Evolutionary conservation across 768 basidiomycete species (phyloP).

Genomic region (Scleroderma citrinum): DNA sequence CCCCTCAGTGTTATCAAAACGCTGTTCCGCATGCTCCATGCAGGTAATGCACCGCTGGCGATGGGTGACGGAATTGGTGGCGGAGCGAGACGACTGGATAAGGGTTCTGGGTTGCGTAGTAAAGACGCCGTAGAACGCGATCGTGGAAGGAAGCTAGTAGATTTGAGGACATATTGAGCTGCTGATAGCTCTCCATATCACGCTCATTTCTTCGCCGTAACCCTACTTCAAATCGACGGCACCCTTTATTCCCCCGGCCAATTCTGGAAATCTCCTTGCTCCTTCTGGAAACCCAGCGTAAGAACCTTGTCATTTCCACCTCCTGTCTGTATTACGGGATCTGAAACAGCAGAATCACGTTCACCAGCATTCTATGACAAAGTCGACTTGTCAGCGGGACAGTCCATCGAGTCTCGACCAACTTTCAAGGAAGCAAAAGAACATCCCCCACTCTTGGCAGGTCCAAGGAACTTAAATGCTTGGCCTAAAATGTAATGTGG

Average conservation of each 20-base stretch:
- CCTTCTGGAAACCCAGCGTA: no score
- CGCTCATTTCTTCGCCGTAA: background rate
- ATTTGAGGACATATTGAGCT: constrained; percentile 46
- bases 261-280: background rate
- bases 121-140: constrained; percentile 74
- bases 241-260: no score
- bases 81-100: constrained; percentile 60
- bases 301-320: no score
- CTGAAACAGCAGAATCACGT: no score
- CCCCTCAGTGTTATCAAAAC: constrained; percentile 67
- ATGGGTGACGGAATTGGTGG: constrained; percentile 85
- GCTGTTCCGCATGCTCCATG: constrained; percentile 74
- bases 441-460: no score
- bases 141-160: constrained; percentile 71
- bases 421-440: no score
- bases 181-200: background rate
- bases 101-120: constrained; percentile 66
- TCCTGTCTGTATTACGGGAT: no score
- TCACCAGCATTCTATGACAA: no score
- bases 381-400: no score
- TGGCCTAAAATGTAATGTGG: no score
- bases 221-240: background rate
- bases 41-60: constrained; percentile 70
- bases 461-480: no score
- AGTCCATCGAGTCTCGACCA: no score